These are phyloP conservation scores for Apiosordaria backusii DNA, from an alignment of 495 filamentous ascomycete species.

Conservation along the genomic window DNA sequence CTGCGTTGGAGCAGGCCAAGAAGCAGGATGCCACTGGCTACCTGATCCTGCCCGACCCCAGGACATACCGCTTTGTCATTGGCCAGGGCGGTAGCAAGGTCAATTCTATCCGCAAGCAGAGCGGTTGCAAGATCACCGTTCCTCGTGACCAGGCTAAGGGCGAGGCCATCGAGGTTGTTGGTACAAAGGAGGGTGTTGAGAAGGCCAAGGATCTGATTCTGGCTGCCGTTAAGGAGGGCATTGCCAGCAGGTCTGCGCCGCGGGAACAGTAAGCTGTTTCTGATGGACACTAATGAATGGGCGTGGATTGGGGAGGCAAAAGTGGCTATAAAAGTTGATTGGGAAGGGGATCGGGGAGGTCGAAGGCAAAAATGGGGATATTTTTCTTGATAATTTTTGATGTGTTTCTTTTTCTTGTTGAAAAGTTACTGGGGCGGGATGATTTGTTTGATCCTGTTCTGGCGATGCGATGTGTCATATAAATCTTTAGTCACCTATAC, in stretches of 20 bases:
- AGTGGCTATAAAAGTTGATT: neutral
- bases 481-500: neutral
- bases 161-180: slow-evolving; percentile 86
- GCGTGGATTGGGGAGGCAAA: slow-evolving; percentile 14
- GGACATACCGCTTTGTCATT: slow-evolving; percentile 84
- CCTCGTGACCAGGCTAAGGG: slow-evolving; percentile 71
- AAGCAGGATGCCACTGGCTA: slow-evolving; percentile 76
- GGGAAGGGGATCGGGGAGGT: neutral
- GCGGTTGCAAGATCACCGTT: slow-evolving; percentile 86
- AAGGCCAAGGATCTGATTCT: slow-evolving; percentile 86
- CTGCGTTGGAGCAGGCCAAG: slow-evolving; percentile 66
- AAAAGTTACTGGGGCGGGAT: neutral
- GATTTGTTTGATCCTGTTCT: neutral
- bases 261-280: neutral
- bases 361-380: neutral
- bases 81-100: slow-evolving; percentile 86
- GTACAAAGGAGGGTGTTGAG: slow-evolving; percentile 74
- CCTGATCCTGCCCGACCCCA: slow-evolving; percentile 83
- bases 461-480: neutral
- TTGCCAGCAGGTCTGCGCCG: slow-evolving; percentile 15
- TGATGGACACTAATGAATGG: neutral
- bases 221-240: slow-evolving; percentile 63
- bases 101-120: slow-evolving; percentile 86
- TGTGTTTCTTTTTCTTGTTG: neutral
- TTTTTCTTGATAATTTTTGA: neutral